Evolutionary conservation across 306 rosid genomes (phyloP).

Genomic region (Gynostemma pentaphyllum): DNA sequence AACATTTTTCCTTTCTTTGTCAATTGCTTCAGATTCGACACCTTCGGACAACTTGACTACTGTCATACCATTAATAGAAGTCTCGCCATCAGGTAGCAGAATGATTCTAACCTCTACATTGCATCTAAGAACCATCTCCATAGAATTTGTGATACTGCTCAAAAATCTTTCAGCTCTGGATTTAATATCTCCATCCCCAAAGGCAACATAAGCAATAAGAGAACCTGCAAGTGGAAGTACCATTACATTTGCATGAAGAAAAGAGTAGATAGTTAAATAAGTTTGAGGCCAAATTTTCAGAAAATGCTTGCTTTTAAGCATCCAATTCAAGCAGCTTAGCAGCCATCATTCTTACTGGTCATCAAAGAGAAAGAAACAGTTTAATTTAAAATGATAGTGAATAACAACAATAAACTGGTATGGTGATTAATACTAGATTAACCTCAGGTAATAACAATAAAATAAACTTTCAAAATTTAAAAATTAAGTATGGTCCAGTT

Average conservation of each 20-base stretch:
- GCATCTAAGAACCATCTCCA: slow-evolving; percentile 84
- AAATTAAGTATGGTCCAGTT: background rate
- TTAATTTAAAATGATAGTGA: background rate
- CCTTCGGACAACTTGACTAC: slow-evolving; percentile 23
- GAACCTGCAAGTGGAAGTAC: slow-evolving; percentile 43
- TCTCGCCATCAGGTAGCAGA: slow-evolving; percentile 61
- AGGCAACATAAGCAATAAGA: slow-evolving; percentile 74
- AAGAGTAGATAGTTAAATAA: background rate
- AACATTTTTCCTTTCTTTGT: slow-evolving; percentile 33
- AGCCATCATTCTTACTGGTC: background rate
- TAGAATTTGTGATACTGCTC: slow-evolving; percentile 90
- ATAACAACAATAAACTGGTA: background rate
- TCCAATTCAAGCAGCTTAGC: background rate
- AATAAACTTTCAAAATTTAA: background rate
- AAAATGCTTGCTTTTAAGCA: background rate
- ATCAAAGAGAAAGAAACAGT: background rate
- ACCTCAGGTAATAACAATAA: background rate
- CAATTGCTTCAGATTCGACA: slow-evolving; percentile 23
- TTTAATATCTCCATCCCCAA: slow-evolving; percentile 62
- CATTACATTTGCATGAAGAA: background rate
- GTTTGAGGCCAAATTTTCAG: background rate
- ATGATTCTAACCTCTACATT: slow-evolving; percentile 85
- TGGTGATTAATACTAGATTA: background rate
- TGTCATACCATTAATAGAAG: slow-evolving; percentile 37
- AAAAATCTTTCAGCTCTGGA: slow-evolving; percentile 83